These are phyloP conservation scores for Paxillus rubicundulus DNA, from an alignment of 768 basidiomycete genomes.

Conservation along the genomic window DNA sequence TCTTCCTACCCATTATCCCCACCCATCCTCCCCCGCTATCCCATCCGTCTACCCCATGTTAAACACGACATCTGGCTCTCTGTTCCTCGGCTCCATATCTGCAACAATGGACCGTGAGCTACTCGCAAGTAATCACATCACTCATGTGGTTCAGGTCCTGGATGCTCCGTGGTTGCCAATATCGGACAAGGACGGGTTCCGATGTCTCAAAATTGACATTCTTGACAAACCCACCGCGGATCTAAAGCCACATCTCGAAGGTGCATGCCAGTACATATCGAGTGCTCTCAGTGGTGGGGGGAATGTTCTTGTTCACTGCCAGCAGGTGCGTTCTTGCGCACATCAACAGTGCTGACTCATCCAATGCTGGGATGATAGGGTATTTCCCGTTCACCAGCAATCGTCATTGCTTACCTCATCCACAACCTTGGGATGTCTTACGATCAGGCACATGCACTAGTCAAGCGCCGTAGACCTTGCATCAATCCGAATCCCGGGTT, in stretches of 20 bases:
- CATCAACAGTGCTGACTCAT: neutral
- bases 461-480: constrained; percentile 67
- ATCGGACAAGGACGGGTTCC: constrained; percentile 43
- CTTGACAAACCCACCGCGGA: constrained; percentile 61
- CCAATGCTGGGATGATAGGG: constrained; percentile 44
- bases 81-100: constrained; percentile 68
- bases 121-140: constrained; percentile 49
- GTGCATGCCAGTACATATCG: constrained; percentile 66
- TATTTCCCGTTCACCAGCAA: constrained; percentile 71
- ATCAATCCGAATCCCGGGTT: constrained; percentile 80
- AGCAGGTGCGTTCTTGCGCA: constrained; percentile 54
- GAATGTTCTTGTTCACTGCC: constrained; percentile 77
- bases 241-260: constrained; percentile 65
- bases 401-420: constrained; percentile 82
- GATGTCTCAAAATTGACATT: constrained; percentile 66
- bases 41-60: constrained; percentile 14
- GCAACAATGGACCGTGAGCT: constrained; percentile 56
- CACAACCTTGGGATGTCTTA: constrained; percentile 70
- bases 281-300: constrained; percentile 54
- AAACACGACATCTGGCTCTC: constrained; percentile 40
- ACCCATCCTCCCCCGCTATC: constrained; percentile 16
- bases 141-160: constrained; percentile 63
- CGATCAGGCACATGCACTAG: constrained; percentile 57
- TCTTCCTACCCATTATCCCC: constrained; percentile 39
- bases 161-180: constrained; percentile 63